phyloP scores from a whole-genome alignment of 2,329 filamentous ascomycete species.

The Aspergillus neoniger region DNA sequence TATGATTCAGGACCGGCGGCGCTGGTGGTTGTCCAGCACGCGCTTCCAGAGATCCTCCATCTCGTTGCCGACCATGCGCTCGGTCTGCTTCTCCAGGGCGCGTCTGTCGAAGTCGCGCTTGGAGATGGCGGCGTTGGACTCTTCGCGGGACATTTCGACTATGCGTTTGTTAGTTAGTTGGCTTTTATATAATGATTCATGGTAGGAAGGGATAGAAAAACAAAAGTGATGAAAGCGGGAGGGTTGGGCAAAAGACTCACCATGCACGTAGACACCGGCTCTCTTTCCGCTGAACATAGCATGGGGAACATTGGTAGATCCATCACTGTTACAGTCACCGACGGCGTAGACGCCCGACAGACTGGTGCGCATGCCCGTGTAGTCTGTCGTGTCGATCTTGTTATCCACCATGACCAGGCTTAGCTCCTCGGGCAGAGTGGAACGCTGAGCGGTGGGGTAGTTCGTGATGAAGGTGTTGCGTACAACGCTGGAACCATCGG shows the following conservation, averaged over 20 bases:
- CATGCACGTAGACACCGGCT: slow-evolving; percentile 59
- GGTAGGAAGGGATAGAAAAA: background rate
- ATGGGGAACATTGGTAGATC: slow-evolving; percentile 63
- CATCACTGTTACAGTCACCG: slow-evolving; percentile 62
- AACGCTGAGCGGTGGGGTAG: slow-evolving; percentile 52
- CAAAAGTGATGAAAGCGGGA: too few relatives aligned
- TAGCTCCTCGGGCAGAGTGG: slow-evolving; percentile 49
- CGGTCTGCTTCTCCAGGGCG: slow-evolving; percentile 31
- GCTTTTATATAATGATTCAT: background rate
- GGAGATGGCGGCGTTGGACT: slow-evolving; percentile 30
- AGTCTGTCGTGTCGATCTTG: slow-evolving; percentile 48
- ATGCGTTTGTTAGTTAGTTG: too few relatives aligned
- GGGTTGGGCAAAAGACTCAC: slow-evolving; percentile 41
- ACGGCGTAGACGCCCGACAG: slow-evolving; percentile 59
- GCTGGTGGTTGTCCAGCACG: background rate
- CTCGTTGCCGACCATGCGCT: slow-evolving; percentile 33
- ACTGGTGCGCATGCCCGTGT: slow-evolving; percentile 53
- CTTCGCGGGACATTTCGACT: slow-evolving; percentile 39
- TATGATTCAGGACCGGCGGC: background rate
- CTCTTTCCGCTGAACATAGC: slow-evolving; percentile 62
- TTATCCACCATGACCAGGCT: slow-evolving; percentile 51
- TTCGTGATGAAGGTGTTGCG: slow-evolving; percentile 57
- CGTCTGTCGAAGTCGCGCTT: slow-evolving; percentile 31
- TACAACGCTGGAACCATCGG: slow-evolving; percentile 47
- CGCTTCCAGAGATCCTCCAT: slow-evolving; percentile 31